A percentile compares a stretch with the other conserved stretches of the same genome.
Evolutionary conservation across 169 alveolate species (phyloP).

Genomic region (Cryptosporidium ryanae): DNA sequence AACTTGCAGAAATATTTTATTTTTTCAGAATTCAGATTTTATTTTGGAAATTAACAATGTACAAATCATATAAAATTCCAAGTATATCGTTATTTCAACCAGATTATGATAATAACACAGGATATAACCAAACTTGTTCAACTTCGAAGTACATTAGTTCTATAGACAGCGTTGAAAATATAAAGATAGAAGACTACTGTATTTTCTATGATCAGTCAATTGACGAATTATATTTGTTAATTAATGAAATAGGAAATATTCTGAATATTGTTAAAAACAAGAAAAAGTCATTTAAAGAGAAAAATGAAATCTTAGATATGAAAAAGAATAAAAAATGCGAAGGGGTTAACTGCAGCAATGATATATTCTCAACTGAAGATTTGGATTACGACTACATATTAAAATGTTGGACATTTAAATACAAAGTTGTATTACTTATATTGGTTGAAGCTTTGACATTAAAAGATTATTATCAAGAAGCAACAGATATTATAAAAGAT

Average conservation of each 20-base stretch:
- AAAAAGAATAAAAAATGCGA: background rate
- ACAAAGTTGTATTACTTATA: slow-evolving; percentile 14
- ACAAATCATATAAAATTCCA: slow-evolving; percentile 42
- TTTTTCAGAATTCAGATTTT: slow-evolving; percentile 62
- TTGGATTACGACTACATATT: background rate
- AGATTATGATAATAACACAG: background rate
- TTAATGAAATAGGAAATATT: slow-evolving; percentile 48
- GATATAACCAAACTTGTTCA: too few relatives aligned
- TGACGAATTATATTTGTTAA: slow-evolving; percentile 32
- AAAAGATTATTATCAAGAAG: slow-evolving; percentile 50
- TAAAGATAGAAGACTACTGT: slow-evolving; percentile 52
- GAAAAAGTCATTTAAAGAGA: background rate
- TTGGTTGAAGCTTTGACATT: slow-evolving; percentile 37
- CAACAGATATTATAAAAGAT: background rate
- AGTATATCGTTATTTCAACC: slow-evolving; percentile 33
- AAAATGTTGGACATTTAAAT: slow-evolving; percentile 25
- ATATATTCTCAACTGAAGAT: too few relatives aligned
- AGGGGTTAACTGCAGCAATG: too few relatives aligned
- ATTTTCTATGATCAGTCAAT: slow-evolving; percentile 24
- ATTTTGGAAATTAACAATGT: slow-evolving; percentile 41
- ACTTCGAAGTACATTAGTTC: too few relatives aligned
- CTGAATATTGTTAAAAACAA: background rate
- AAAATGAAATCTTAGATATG: too few relatives aligned
- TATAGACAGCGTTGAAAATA: slow-evolving; percentile 8
- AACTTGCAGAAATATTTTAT: slow-evolving; percentile 30